Evolutionary conservation across 495 filamentous ascomycete species (phyloP).

Genomic region (Delitschia confertaspora): DNA sequence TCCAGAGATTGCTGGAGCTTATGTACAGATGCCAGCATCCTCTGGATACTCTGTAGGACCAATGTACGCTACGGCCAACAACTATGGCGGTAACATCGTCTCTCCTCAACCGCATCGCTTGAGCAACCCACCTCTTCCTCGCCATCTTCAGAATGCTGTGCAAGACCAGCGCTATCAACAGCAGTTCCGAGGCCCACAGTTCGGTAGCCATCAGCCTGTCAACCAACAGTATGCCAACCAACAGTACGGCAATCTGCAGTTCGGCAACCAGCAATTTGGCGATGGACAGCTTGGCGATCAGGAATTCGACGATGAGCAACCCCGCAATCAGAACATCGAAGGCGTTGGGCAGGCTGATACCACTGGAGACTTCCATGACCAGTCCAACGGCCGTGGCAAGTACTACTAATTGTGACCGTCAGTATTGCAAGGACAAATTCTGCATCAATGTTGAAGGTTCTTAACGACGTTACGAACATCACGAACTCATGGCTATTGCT

Average conservation of each 20-base stretch:
- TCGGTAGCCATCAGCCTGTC: too few species aligned
- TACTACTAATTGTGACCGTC: conserved; percentile 14
- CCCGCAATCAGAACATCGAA: too few species aligned
- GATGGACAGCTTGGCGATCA: too few species aligned
- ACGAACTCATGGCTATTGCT: conserved; percentile 21
- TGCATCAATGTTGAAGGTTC: neutral
- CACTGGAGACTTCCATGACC: too few species aligned
- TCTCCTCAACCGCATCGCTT: conserved; percentile 28
- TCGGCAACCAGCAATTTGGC: too few species aligned
- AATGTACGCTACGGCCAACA: conserved; percentile 24
- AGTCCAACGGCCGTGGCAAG: conserved; percentile 16
- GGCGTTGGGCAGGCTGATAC: too few species aligned
- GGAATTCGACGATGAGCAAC: too few species aligned
- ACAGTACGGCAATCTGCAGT: too few species aligned
- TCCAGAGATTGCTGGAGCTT: conserved; percentile 12
- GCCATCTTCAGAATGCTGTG: conserved; percentile 28
- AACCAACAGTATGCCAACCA: too few species aligned
- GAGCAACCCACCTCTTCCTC: conserved; percentile 28
- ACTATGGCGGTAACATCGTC: conserved; percentile 23
- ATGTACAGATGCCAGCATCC: conserved; percentile 16
- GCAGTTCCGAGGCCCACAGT: too few species aligned
- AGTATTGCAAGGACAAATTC: too few species aligned
- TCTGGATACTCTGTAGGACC: conserved; percentile 10
- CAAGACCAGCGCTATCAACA: conserved; percentile 20
- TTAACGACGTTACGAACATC: conserved; percentile 18